phyloP scores from a whole-genome alignment of 495 filamentous ascomycete species.

The Neurospora discreta region DNA sequence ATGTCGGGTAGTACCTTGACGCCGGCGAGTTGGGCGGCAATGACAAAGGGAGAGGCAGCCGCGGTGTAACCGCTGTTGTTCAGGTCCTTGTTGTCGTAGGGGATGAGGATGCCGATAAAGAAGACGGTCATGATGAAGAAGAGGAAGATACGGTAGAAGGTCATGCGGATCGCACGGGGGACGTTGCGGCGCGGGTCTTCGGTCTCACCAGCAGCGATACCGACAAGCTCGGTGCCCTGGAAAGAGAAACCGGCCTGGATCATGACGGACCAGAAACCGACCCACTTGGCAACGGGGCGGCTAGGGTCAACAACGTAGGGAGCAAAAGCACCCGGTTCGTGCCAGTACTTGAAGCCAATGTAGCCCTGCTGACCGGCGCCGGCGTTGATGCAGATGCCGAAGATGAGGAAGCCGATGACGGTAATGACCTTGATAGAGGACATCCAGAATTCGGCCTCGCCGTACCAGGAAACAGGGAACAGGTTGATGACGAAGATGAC shows the following conservation, averaged over 20 bases:
- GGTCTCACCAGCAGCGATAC: conserved; percentile 58
- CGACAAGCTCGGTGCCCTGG: conserved; percentile 50
- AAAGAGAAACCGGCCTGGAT: conserved; percentile 38
- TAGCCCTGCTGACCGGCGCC: conserved; percentile 55
- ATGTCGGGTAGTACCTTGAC: conserved; percentile 55
- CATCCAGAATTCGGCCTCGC: conserved; percentile 66
- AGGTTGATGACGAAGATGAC: conserved; percentile 56
- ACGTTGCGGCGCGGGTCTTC: conserved; percentile 48
- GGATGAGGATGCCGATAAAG: conserved; percentile 57
- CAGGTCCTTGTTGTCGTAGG: conserved; percentile 39
- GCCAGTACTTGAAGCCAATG: conserved; percentile 65
- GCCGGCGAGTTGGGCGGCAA: conserved; percentile 53
- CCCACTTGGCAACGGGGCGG: conserved; percentile 28
- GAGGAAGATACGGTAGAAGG: conserved; percentile 50
- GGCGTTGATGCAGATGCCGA: conserved; percentile 55
- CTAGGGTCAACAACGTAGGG: conserved; percentile 33
- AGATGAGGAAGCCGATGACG: conserved; percentile 56
- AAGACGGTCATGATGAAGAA: conserved; percentile 60
- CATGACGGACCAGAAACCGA: conserved; percentile 35
- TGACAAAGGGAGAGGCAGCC: conserved; percentile 59
- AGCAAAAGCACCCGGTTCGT: conserved; percentile 56
- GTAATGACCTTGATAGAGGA: conserved; percentile 67
- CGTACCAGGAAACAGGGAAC: conserved; percentile 55
- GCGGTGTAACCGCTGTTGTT: conserved; percentile 35
- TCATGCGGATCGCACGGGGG: conserved; percentile 37